These are phyloP conservation scores for Beauveria sp. DNA, from an alignment of 2,329 filamentous ascomycete genomes.

Conservation along the genomic window DNA sequence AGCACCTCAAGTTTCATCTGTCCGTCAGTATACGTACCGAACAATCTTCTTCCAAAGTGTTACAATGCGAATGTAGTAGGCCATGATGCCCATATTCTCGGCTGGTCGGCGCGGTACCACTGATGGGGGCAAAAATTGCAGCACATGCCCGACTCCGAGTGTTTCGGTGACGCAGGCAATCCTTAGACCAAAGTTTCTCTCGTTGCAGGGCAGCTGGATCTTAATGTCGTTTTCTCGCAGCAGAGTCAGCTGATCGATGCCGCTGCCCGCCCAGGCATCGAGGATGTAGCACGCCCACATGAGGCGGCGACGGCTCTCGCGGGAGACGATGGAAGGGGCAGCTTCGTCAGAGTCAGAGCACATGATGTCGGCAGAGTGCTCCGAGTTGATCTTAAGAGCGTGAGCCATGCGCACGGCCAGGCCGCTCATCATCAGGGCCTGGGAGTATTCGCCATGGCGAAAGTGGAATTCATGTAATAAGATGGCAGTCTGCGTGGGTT, in stretches of 20 bases:
- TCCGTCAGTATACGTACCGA: slow-evolving; percentile 17
- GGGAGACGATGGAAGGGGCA: slow-evolving; percentile 28
- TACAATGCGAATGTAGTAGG: slow-evolving; percentile 34
- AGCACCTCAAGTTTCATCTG: not conserved
- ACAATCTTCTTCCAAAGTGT: slow-evolving; percentile 34
- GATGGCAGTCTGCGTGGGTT: slow-evolving; percentile 25
- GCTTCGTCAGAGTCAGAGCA: slow-evolving; percentile 25
- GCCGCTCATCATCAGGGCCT: slow-evolving; percentile 34
- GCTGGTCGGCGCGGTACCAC: slow-evolving; percentile 31
- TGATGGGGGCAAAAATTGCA: slow-evolving; percentile 32
- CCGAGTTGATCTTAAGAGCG: slow-evolving; percentile 32
- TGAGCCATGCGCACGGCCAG: slow-evolving; percentile 34
- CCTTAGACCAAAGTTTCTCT: slow-evolving; percentile 33
- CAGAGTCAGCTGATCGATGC: slow-evolving; percentile 31
- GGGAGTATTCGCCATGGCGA: slow-evolving; percentile 30
- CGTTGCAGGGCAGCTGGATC: slow-evolving; percentile 33
- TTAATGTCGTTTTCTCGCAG: slow-evolving; percentile 34
- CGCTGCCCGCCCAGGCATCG: slow-evolving; percentile 33
- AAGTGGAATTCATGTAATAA: slow-evolving; percentile 34
- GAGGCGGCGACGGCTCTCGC: slow-evolving; percentile 31
- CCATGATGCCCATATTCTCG: slow-evolving; percentile 37
- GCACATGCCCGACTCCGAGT: slow-evolving; percentile 31
- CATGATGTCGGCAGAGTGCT: slow-evolving; percentile 30
- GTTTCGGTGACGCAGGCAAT: slow-evolving; percentile 33
- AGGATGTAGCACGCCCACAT: slow-evolving; percentile 37